Evolutionary conservation across 495 filamentous ascomycete species (phyloP).

Genomic region (Parmelia sp.): DNA sequence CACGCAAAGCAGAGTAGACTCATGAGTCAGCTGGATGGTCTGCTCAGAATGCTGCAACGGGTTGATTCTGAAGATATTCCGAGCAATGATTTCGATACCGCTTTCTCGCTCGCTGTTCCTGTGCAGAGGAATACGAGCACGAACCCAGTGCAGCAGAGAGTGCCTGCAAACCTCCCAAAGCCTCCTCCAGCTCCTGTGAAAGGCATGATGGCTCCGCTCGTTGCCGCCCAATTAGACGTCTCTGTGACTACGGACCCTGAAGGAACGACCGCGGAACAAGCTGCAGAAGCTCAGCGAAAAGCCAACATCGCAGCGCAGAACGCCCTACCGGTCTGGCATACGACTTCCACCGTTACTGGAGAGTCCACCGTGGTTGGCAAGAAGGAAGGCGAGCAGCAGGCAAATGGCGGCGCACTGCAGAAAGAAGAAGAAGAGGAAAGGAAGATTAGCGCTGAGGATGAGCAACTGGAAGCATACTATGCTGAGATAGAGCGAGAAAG

Average conservation of each 20-base stretch:
- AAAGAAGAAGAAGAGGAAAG: conserved; percentile 53
- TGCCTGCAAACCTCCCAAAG: conserved; percentile 39
- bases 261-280: conserved; percentile 66
- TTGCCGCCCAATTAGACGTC: conserved; percentile 67
- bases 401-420: conserved; percentile 22
- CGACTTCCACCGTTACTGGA: conserved; percentile 68
- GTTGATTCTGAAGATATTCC: conserved; percentile 81
- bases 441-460: conserved; percentile 42
- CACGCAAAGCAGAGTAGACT: conserved; percentile 84
- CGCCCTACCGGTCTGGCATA: conserved; percentile 82
- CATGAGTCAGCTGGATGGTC: conserved; percentile 77
- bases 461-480: conserved; percentile 48
- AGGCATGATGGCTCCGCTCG: conserved; percentile 54
- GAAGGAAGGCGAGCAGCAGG: conserved; percentile 32
- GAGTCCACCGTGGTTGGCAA: conserved; percentile 28
- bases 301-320: conserved; percentile 77
- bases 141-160: conserved; percentile 51
- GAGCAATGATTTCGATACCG: conserved; percentile 77
- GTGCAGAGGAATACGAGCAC: conserved; percentile 54
- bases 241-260: conserved; percentile 68
- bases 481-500: conserved; percentile 46
- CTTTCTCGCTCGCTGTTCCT: conserved; percentile 53
- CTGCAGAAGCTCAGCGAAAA: conserved; percentile 64
- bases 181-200: conserved; percentile 61
- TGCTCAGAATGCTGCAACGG: conserved; percentile 76